These are phyloP conservation scores for Fusarium heterosporum DNA, from an alignment of 2,329 filamentous ascomycete species.

Conservation along the genomic window DNA sequence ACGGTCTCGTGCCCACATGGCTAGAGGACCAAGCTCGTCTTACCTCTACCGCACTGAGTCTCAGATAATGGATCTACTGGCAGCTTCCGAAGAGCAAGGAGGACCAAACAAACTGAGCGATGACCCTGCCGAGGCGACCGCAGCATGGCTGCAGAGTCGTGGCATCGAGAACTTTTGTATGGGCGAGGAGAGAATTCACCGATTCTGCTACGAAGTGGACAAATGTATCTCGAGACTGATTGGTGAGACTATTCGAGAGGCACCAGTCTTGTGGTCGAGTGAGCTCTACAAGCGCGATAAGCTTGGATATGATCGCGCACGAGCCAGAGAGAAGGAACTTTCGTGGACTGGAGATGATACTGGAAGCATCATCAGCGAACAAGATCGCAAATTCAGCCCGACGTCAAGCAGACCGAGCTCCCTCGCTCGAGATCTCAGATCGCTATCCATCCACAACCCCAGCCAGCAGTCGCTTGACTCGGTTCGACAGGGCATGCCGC, in stretches of 20 bases:
- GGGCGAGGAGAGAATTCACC: constrained; percentile 93
- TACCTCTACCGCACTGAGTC: constrained; percentile 85
- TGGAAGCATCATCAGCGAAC: constrained; percentile 66
- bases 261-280: constrained; percentile 91
- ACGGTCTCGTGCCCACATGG: constrained; percentile 60
- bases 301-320: constrained; percentile 64
- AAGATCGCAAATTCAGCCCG: constrained; percentile 61
- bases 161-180: constrained; percentile 93
- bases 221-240: constrained; percentile 87
- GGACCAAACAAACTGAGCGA: constrained; percentile 97
- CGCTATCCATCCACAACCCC: constrained; percentile 69
- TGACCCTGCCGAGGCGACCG: constrained; percentile 88
- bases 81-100: constrained; percentile 83
- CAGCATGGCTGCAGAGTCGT: constrained; percentile 83
- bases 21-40: constrained; percentile 62
- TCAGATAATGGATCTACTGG: constrained; percentile 88
- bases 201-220: constrained; percentile 91
- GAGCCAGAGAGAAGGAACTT: constrained; percentile 59
- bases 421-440: constrained; percentile 67
- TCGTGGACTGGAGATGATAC: constrained; percentile 62
- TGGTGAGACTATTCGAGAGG: constrained; percentile 84
- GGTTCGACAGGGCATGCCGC: constrained; percentile 70
- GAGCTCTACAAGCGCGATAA: constrained; percentile 87
- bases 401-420: constrained; percentile 60
- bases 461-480: constrained; percentile 80